Evolutionary conservation across 2,329 filamentous ascomycete species (phyloP), one percentile per base, ranked within the genome.

Genomic region (Diaporthe sp.): DNA sequence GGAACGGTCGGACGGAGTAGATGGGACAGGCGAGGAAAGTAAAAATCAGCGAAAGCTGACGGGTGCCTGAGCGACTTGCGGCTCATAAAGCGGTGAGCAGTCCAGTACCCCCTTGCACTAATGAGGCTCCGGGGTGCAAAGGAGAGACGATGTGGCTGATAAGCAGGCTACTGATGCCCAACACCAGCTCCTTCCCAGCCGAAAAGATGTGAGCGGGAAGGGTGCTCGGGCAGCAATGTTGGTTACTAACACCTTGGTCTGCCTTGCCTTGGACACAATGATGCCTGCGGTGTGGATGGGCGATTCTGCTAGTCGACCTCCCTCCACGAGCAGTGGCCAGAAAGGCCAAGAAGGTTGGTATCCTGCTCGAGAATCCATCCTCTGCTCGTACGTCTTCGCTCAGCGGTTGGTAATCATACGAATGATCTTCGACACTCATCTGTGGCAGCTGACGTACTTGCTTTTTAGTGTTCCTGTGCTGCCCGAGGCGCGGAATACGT

Each of bases 161-260:
- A 51, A 37, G 61, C 61, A n/a, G 61, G 61, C 61, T 37, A 22
- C 65, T 68, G 65, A 28, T 68, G 65, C 65, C 65, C 65, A 42
- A 68, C 22, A 31, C 65, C 31, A 68, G 49, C 31, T 28, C 20
- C 47, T 22, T 20, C 1, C 31, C 8, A 8, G 22, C n/a, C 65
- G n/a, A 20, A 4, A 4, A 25, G 22, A n/a, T 28, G n/a, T 37
- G 44, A 25, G 31, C n/a, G 31, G 15, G 4, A n/a, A 37, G 4
- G 12, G 22, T 22, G 47, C 22, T 25, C 31, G 22, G n/a, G 28
- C 37, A 28, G 7, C 63, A 25, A 28, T 34, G 4, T 13, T 17
- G 7, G 15, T 51, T 37, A 25, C 22, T 20, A 37, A 39, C 3
- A 4, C 9, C 25, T 2, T 3, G 25, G 7, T 20, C 39, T n/a